phyloP scores from a whole-genome alignment of 768 basidiomycete genomes.

The Russula sp. region DNA sequence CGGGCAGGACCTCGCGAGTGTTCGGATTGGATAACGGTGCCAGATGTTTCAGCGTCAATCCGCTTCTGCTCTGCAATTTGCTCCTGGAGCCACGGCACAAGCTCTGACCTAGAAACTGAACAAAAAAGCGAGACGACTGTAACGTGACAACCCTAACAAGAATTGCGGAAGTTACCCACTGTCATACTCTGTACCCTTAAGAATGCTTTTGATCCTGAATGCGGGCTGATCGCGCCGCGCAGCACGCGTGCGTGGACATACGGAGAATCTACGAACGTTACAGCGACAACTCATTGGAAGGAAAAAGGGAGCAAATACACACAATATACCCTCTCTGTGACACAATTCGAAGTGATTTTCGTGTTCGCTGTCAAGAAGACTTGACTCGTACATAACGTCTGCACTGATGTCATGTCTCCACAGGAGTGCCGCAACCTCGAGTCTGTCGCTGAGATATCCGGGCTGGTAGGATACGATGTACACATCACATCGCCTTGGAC shows the following conservation, averaged over 20 bases:
- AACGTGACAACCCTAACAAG: conserved; percentile 7
- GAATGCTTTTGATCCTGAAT: conserved; percentile 80
- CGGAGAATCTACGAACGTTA: conserved; percentile 43
- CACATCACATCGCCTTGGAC: conserved; percentile 84
- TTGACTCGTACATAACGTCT: conserved; percentile 84
- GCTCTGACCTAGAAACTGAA: conserved; percentile 61
- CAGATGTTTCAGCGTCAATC: conserved; percentile 62
- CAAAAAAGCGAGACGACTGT: neutral
- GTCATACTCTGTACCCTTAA: conserved; percentile 74
- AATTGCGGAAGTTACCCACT: conserved; percentile 41
- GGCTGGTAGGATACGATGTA: conserved; percentile 77
- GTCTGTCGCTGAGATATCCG: conserved; percentile 70
- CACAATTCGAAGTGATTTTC: conserved; percentile 68
- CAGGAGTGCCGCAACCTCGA: conserved; percentile 71
- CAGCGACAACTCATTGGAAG: neutral
- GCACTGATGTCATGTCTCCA: conserved; percentile 84
- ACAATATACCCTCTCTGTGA: conserved; percentile 82
- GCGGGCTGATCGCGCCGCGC: conserved; percentile 58
- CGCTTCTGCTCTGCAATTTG: conserved; percentile 80
- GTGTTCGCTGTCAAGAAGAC: conserved; percentile 56
- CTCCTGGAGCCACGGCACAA: conserved; percentile 71
- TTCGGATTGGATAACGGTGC: conserved; percentile 48
- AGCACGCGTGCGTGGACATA: conserved; percentile 54
- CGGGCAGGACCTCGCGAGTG: conserved; percentile 36
- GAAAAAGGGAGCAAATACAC: conserved; percentile 30